Base-by-base conservation (phyloP, 192 early-diverging fungal species). In the Coemansia pectinata region DNA sequence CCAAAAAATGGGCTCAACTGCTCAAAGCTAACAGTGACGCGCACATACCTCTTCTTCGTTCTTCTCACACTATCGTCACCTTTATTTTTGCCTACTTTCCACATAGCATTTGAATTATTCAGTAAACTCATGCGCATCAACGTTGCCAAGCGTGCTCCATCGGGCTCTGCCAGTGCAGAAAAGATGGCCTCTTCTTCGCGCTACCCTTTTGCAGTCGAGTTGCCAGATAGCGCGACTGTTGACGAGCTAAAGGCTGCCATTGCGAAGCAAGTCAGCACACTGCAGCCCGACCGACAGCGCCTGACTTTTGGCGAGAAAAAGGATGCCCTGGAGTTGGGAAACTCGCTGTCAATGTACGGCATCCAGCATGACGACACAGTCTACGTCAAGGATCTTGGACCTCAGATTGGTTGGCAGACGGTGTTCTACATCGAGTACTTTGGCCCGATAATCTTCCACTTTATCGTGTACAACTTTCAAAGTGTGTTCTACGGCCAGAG, bases 371-470 rank as follows among this genome's bases (percentile, higher is more conserved):
- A 85, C 38, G 89, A 85, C 65, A 85, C 78, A 6, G 75, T 93
- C 39, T 74, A 74, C 8, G 85, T 92, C 63, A 94, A 92, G 80
- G 90, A 92, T 64, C 81, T 91, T 11, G 89, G 94, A 10, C 93
- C 93, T 15, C 96, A 98, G 80, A 91, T 97, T 65, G 91, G 94
- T 65, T 98, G 96, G 96, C 85, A 86, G 63, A 93, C 92, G 19
- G 95, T 97, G 53, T 98, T 97, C 70, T 83, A 94, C 70, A 88
- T 97, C 65, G 96, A 98, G 79, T 98, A 98, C 61, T 71, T 90
- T 44, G 96, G 96, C 44, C 96, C 96, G 25, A 72, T 98, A 62
- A 44, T 95, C 34, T 78, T 96, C 71, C 94, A 98, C 64, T 89
- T 91, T 34, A 69, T 98, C 34, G 86, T 96, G 69, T 98, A 93